Evolutionary conservation across 495 filamentous ascomycete genomes (phyloP), one percentile per base, ranked within the genome.

Genomic region (Talaromyces borbonicus): DNA sequence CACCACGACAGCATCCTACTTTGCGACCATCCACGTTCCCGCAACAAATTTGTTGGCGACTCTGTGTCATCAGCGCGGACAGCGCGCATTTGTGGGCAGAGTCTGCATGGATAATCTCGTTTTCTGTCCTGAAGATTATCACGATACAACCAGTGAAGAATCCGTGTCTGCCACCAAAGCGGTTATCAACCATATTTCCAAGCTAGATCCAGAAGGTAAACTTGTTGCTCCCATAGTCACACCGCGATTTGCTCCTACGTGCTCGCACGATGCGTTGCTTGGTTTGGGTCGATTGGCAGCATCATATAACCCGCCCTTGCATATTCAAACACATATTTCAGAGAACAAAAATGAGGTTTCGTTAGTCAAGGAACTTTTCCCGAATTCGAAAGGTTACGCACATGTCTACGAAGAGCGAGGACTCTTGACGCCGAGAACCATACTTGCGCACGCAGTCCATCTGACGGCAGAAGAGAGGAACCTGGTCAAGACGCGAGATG

Each of bases 1-100:
- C 48, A 98, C 90, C 18, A 98, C 90, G 0, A 86, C 79, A 8
- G 88, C 87, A 3, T 78, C 86, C 24, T 98, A 96, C 71, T 96
- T 87, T 67, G 90, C 90, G 31, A 96, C 90, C 32, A 79, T 84
- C 49, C 78, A 89, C 64, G 81, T 87, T 12, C 62, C 75, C 1
- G 73, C 85, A 3, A 98, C 90, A 6, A 95, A 95, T 65, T 76
- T 93, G 4, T 83, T 98, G 19, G 85, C 90, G 2, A 77, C 82
- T 35, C 76, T 95, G 38, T 92, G 87, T 56, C 72, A 84, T 20
- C 55, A 62, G 0, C 69, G 71, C 19, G 92, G 92, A 36, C 92
- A 96, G 61, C 76, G 90, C 46, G 90, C 90, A 25, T 85, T 96
- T 53, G 74, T 98, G 46, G 90, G 90, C 43, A 79, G 90, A 45